Conservation (phyloP, 2,329 filamentous ascomycete genomes). For the Parafenestella ontariensis region DNA sequence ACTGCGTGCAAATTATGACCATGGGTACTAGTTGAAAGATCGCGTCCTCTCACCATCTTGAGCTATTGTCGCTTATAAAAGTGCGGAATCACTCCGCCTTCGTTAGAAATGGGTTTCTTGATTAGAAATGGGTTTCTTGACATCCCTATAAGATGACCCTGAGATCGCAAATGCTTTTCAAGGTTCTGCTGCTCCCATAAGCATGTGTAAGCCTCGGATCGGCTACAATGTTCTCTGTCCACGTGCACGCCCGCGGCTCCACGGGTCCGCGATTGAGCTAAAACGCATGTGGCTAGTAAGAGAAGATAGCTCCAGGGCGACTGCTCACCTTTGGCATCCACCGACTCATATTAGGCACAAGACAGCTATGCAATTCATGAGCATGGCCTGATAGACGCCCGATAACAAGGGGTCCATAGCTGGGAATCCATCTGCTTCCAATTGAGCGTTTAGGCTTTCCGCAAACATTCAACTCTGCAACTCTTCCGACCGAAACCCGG, state of each 20-base stretch:
- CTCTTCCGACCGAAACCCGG: no score
- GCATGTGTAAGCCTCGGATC: slow-evolving; percentile 1
- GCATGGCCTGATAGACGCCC: no score
- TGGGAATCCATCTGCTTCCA: not conserved
- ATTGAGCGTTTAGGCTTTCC: not conserved
- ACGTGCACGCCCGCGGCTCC: no score
- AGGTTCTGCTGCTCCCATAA: not conserved
- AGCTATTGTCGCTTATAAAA: no score
- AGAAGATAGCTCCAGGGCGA: not conserved
- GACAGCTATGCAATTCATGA: slow-evolving; percentile 7
- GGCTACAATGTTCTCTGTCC: no score
- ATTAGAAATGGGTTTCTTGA: no score
- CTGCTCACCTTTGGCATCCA: no score
- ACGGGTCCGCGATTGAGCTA: no score
- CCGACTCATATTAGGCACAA: not conserved
- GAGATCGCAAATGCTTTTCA: not conserved
- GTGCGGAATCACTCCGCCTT: slow-evolving; percentile 1
- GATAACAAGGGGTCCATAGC: not conserved
- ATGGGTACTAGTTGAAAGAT: not conserved
- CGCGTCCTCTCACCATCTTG: not conserved
- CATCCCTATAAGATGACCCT: not conserved
- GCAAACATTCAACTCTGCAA: not conserved
- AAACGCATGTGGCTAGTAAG: slow-evolving; percentile 10
- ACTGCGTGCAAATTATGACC: not conserved
- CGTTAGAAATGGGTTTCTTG: not conserved